Base-by-base conservation (phyloP, 2,329 filamentous ascomycete species). In the Cercospora sp. region DNA sequence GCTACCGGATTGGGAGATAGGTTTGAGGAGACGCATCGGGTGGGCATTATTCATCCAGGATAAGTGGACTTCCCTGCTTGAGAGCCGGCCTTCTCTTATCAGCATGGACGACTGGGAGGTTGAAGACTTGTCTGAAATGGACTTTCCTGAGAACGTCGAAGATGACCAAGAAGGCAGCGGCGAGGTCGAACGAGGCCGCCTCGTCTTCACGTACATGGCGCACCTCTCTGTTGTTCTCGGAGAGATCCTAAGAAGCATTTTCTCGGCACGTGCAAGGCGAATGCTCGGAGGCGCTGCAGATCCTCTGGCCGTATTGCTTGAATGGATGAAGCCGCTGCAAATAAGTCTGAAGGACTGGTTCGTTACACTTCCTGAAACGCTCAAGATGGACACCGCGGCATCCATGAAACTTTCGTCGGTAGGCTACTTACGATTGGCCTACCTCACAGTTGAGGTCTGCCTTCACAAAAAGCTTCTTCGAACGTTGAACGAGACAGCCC, bases 371-470 rank as follows among this genome's bases (percentile, higher is more conserved):
- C 73, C 73, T 9, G 72, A 71, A 42, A 69, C 70, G 0, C 64
- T 76, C n/a, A 72, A 69, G 18, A 72, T 75, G 72, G 73, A 76
- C 30, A 74, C 67, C 5, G 70, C 72, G 16, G 68, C 72, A 7
- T 71, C 70, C 3, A 75, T 75, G 75, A 74, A 75, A 65, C 72
- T 76, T n/a, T 74, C 74, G 9, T 72, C 72, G 31, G 71, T 75
- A 70, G 81, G 81, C 10, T 83, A 82, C 65, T 76, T 84, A 6
- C 81, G 83, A 57, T 76, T 84, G 20, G 80, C 81, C 6, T 83
- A 83, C 68, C 80, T 82, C 57, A 79, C 81, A 5, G 79, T 82
- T 7, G 82, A 83, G 63, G 82, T 83, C 53, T 82, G 81, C 6
- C 72, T 83, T 5, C 81, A 83, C 67, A 76, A 81, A n/a, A 78